Percentiles rank a stretch among this genome's conserved stretches.
phyloP scores from a whole-genome alignment of 108 stramenopile species.

The Fistulifera solaris region DNA sequence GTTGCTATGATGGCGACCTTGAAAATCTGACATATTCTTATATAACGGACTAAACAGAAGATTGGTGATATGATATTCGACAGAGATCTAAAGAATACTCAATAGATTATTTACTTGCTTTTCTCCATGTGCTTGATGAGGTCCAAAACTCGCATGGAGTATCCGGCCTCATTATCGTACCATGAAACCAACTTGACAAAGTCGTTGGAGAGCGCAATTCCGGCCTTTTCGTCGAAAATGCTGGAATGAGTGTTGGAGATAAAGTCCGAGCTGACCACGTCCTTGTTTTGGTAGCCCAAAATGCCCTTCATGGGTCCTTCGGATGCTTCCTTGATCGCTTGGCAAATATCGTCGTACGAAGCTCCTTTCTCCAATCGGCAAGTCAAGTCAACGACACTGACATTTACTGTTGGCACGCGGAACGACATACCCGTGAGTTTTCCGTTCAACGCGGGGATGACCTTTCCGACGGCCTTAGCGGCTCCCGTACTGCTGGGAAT shows the following conservation, averaged over 20 bases:
- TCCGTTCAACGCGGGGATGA: slow-evolving; percentile 94
- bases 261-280: slow-evolving; percentile 95
- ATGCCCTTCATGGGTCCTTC: slow-evolving; percentile 92
- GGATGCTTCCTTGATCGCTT: slow-evolving; percentile 91
- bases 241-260: slow-evolving; percentile 85
- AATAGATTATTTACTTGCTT: no score
- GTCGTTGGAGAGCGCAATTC: slow-evolving; percentile 93
- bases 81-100: no score
- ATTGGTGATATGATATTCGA: no score
- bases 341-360: slow-evolving; percentile 90
- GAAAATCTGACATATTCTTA: no score
- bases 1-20: no score
- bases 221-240: slow-evolving; percentile 97
- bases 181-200: slow-evolving; percentile 99
- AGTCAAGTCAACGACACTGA: slow-evolving; percentile 98
- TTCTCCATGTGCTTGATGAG: slow-evolving; percentile 91
- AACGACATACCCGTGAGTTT: slow-evolving; percentile 99
- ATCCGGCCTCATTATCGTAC: slow-evolving; percentile 99
- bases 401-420: slow-evolving; percentile 98
- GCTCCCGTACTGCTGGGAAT: slow-evolving; percentile 96
- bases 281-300: slow-evolving; percentile 91
- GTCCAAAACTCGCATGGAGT: slow-evolving; percentile 85
- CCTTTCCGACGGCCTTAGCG: slow-evolving; percentile 95
- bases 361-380: slow-evolving; percentile 88
- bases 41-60: no score